These are phyloP conservation scores for Mollisia scopiformis DNA, from an alignment of 2,329 filamentous ascomycete genomes.

Conservation along the genomic window DNA sequence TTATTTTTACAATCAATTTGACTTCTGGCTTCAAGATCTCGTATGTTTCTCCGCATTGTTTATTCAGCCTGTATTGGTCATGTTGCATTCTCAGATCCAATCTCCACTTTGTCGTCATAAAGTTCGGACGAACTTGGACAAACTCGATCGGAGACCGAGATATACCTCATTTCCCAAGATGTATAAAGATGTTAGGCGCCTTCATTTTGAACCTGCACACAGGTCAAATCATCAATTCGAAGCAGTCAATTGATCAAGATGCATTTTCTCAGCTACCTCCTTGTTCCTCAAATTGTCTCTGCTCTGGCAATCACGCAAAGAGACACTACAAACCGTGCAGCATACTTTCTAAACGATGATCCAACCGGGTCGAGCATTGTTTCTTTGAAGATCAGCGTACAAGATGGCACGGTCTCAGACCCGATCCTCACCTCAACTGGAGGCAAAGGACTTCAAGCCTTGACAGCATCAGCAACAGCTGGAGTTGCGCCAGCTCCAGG, in stretches of 20 bases:
- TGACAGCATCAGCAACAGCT: conserved; percentile 40
- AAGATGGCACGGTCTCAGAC: conserved; percentile 49
- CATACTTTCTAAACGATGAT: conserved; percentile 60
- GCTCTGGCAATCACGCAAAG: conserved; percentile 3
- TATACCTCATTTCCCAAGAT: not conserved
- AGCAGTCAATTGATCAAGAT: conserved; percentile 1
- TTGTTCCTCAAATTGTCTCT: conserved; percentile 7
- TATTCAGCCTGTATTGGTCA: not conserved
- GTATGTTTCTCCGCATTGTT: not conserved
- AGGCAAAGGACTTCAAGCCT: conserved; percentile 46
- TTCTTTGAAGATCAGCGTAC: conserved; percentile 45
- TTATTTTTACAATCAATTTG: not conserved
- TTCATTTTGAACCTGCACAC: not conserved
- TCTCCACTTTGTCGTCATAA: not conserved
- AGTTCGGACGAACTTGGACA: too few relatives aligned
- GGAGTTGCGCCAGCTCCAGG: conserved; percentile 40
- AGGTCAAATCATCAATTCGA: not conserved
- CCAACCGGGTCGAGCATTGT: conserved; percentile 47
- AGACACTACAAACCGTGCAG: conserved; percentile 34
- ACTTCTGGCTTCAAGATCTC: not conserved
- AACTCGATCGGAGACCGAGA: not conserved
- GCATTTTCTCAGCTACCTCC: conserved; percentile 3
- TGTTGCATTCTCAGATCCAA: not conserved
- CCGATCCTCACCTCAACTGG: conserved; percentile 48
- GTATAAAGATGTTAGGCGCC: not conserved